Evolutionary conservation across 306 rosid species (phyloP).

Genomic region (Spatholobus suberectus): DNA sequence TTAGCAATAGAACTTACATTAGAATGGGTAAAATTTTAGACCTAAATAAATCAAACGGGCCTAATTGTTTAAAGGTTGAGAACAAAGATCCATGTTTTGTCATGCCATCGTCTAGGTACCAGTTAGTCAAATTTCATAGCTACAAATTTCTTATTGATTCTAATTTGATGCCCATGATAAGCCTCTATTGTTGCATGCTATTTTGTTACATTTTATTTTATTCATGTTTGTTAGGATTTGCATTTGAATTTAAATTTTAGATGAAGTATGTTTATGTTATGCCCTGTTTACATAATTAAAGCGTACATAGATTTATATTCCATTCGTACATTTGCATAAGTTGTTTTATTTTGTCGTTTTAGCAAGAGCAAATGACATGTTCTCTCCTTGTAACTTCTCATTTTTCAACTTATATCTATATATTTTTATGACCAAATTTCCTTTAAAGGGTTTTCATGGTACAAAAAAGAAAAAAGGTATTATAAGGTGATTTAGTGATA

Average conservation of each 20-base stretch:
- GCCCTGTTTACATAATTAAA: background rate
- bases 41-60: background rate
- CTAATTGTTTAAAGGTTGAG: background rate
- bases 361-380: background rate
- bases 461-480: background rate
- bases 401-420: background rate
- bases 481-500: background rate
- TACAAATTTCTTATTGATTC: background rate
- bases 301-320: background rate
- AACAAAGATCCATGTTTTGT: background rate
- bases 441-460: background rate
- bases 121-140: background rate
- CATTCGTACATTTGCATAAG: background rate
- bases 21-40: background rate
- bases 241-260: background rate
- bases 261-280: background rate
- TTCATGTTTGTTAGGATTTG: background rate
- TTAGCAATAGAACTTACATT: background rate
- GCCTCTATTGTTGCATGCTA: background rate
- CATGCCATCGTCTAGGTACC: background rate
- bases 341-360: background rate
- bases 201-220: background rate
- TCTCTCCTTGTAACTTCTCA: no score
- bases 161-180: background rate
- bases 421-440: background rate